phyloP scores from a whole-genome alignment of 2,329 filamentous ascomycete species.

The Pseudogymnoascus sp. region DNA sequence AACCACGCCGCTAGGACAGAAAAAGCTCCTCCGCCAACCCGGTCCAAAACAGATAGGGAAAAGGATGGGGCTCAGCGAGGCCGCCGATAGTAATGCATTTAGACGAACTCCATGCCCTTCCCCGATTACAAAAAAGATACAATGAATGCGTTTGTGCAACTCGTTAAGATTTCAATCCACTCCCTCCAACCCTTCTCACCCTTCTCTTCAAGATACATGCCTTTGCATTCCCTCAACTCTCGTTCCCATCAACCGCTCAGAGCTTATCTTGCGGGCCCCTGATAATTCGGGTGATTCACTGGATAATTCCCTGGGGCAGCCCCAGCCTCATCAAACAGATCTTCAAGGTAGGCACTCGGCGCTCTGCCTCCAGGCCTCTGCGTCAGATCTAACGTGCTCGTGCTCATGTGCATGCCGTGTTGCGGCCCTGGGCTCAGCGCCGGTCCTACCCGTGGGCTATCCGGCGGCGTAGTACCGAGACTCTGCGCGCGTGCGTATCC shows the following conservation, averaged over 20 bases:
- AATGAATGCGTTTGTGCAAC: conserved; percentile 1
- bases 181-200: neutral
- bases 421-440: conserved; percentile 20
- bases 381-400: conserved; percentile 60
- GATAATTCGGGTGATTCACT: conserved; percentile 10
- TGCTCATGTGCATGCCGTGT: conserved; percentile 41
- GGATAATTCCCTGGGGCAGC: conserved; percentile 17
- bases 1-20: neutral
- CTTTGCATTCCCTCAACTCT: neutral
- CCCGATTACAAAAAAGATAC: conserved; percentile 6
- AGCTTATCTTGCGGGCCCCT: conserved; percentile 13
- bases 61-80: neutral
- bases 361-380: conserved; percentile 58
- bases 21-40: neutral
- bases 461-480: conserved; percentile 43
- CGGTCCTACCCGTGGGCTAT: conserved; percentile 51
- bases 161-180: neutral
- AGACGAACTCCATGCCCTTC: conserved; percentile 2
- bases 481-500: conserved; percentile 44
- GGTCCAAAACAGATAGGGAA: neutral
- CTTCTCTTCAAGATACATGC: neutral
- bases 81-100: neutral
- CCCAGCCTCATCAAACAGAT: conserved; percentile 71
- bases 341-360: conserved; percentile 84
- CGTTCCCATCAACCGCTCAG: conserved; percentile 15